Conservation (phyloP, 2,329 filamentous ascomycete species). For the Ilyonectria robusta region DNA sequence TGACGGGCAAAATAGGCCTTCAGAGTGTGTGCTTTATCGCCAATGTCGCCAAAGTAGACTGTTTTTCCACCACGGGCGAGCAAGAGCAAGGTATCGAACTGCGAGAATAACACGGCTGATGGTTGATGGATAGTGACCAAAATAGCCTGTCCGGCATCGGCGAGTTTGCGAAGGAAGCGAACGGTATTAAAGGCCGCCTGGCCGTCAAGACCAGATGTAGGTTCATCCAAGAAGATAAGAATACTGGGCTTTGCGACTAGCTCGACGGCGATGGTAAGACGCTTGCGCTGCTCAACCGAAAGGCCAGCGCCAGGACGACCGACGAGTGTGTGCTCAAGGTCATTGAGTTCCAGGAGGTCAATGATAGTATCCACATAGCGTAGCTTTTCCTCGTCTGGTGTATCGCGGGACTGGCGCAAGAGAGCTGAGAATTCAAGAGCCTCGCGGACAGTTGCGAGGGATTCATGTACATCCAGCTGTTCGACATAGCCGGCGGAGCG, state of each 20-base stretch:
- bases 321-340: slow-evolving; percentile 63
- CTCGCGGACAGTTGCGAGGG: slow-evolving; percentile 81
- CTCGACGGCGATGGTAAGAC: slow-evolving; percentile 73
- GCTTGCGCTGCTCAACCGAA: slow-evolving; percentile 67
- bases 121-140: slow-evolving; percentile 81
- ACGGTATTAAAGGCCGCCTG: slow-evolving; percentile 77
- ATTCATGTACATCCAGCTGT: slow-evolving; percentile 84
- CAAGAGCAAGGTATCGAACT: slow-evolving; percentile 76
- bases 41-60: slow-evolving; percentile 78
- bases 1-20: slow-evolving; percentile 76
- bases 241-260: slow-evolving; percentile 73
- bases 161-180: slow-evolving; percentile 77
- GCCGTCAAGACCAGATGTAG: slow-evolving; percentile 77
- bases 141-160: slow-evolving; percentile 76
- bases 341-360: slow-evolving; percentile 68
- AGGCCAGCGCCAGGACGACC: slow-evolving; percentile 66
- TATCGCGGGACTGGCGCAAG: slow-evolving; percentile 77
- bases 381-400: slow-evolving; percentile 77
- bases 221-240: slow-evolving; percentile 74
- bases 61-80: slow-evolving; percentile 76
- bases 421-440: slow-evolving; percentile 82
- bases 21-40: slow-evolving; percentile 67
- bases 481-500: slow-evolving; percentile 85
- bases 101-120: slow-evolving; percentile 74
- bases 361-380: slow-evolving; percentile 85